A percentile compares a stretch with the other conserved stretches of the same genome.
These are phyloP conservation scores for Aspergillus neotritici DNA, from an alignment of 2,329 filamentous ascomycete genomes.

Conservation along the genomic window DNA sequence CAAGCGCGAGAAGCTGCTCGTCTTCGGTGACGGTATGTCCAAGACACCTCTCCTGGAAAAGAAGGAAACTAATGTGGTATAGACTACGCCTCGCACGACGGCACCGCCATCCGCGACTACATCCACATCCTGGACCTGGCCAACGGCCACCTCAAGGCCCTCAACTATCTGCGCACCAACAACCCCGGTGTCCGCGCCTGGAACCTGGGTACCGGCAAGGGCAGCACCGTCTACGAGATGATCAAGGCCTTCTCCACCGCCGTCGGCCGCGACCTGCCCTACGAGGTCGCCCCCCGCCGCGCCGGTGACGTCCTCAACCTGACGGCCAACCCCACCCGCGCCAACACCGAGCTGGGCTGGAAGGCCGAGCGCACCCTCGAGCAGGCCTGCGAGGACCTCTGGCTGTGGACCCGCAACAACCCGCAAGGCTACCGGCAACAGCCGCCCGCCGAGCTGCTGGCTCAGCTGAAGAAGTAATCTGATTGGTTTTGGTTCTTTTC, in stretches of 20 bases:
- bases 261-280: constrained; percentile 78
- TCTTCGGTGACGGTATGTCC: constrained; percentile 80
- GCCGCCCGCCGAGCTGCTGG: constrained; percentile 76
- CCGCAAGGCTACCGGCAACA: constrained; percentile 89
- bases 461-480: constrained; percentile 40
- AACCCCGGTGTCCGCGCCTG: constrained; percentile 83
- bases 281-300: constrained; percentile 76
- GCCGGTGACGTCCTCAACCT: constrained; percentile 90
- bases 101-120: constrained; percentile 67
- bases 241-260: constrained; percentile 87
- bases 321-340: constrained; percentile 81
- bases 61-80: background rate
- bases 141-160: constrained; percentile 56
- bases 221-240: constrained; percentile 95
- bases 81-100: constrained; percentile 67
- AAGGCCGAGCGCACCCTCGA: constrained; percentile 86
- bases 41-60: no score
- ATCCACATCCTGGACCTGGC: constrained; percentile 52
- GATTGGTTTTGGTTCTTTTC: constrained; percentile 21
- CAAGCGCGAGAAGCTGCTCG: constrained; percentile 85
- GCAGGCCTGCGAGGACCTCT: constrained; percentile 87
- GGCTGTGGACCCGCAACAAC: constrained; percentile 97
- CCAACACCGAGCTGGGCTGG: constrained; percentile 86
- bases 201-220: constrained; percentile 92
- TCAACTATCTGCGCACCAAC: constrained; percentile 56